Percentiles rank a stretch among this genome's conserved stretches.
phyloP scores from a whole-genome alignment of 192 early-diverging fungal species.

The Linnemannia zychae region DNA sequence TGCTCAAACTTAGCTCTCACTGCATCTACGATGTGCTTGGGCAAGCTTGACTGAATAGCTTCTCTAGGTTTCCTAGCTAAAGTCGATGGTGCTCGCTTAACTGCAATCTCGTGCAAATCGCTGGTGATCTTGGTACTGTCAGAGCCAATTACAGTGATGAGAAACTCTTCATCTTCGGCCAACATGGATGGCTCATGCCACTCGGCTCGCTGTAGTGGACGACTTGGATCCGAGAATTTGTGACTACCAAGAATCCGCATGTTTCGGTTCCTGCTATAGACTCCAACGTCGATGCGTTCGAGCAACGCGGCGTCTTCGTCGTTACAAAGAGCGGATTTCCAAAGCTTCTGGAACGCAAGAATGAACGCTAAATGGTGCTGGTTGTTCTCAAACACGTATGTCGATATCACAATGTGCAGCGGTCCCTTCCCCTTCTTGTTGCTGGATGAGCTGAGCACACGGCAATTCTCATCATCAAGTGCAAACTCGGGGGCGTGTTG shows the following conservation, averaged over 20 bases:
- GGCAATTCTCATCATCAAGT: neutral
- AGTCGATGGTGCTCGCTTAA: neutral
- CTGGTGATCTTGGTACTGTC: conserved; percentile 4
- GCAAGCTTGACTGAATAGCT: neutral
- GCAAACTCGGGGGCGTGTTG: neutral
- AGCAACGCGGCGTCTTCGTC: conserved; percentile 1
- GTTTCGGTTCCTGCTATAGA: conserved; percentile 21
- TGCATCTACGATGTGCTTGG: conserved; percentile 17
- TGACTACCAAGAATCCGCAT: conserved; percentile 32
- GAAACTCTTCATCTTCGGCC: conserved; percentile 20
- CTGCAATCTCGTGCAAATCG: neutral
- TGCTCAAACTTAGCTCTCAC: conserved; percentile 20
- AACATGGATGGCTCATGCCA: conserved; percentile 22
- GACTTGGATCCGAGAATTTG: conserved; percentile 3
- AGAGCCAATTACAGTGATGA: conserved; percentile 18
- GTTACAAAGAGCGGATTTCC: neutral
- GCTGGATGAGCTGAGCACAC: conserved; percentile 12
- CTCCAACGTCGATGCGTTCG: conserved; percentile 18
- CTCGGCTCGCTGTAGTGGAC: conserved; percentile 9
- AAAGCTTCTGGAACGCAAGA: neutral
- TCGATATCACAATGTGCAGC: conserved; percentile 16
- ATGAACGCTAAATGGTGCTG: conserved; percentile 18
- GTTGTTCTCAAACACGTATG: conserved; percentile 14
- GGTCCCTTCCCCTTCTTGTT: neutral
- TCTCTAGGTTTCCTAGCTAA: neutral